Percentiles rank a stretch among this genome's conserved stretches.
Evolutionary conservation across 225 moss, liverwort and hornwort genomes (phyloP).

Genomic region (Physcomitrium patens): DNA sequence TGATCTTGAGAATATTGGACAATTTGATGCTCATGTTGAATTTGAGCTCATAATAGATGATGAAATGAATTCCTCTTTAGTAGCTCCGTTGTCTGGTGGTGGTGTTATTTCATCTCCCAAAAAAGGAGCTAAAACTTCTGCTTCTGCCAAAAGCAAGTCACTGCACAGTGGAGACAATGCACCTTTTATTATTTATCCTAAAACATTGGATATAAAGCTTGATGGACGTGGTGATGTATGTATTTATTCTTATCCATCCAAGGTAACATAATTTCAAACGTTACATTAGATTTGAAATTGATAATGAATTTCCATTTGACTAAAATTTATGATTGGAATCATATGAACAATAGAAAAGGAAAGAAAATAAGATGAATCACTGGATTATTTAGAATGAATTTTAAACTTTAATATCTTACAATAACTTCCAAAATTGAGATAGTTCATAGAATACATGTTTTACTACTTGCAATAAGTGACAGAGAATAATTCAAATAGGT

Average conservation of each 20-base stretch:
- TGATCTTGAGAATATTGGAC: conserved; percentile 70
- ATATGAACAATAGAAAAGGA: too few relatives aligned
- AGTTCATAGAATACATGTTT: too few relatives aligned
- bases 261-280: conserved; percentile 35
- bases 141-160: background rate
- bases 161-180: background rate
- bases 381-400: too few relatives aligned
- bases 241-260: conserved; percentile 67
- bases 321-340: too few relatives aligned
- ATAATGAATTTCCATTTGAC: too few relatives aligned
- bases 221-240: conserved; percentile 53
- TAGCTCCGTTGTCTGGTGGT: background rate
- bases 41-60: conserved; percentile 62
- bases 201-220: conserved; percentile 58
- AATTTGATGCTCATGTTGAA: conserved; percentile 79
- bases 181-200: conserved; percentile 60
- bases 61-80: background rate
- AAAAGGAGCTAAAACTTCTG: conserved; percentile 14
- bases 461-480: too few relatives aligned
- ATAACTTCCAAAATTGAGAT: too few relatives aligned
- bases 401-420: too few relatives aligned
- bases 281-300: too few relatives aligned
- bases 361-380: too few relatives aligned
- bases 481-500: too few relatives aligned
- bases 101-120: background rate